Conservation (phyloP, 192 early-diverging fungal genomes). For the Polychytrium aggregatum region DNA sequence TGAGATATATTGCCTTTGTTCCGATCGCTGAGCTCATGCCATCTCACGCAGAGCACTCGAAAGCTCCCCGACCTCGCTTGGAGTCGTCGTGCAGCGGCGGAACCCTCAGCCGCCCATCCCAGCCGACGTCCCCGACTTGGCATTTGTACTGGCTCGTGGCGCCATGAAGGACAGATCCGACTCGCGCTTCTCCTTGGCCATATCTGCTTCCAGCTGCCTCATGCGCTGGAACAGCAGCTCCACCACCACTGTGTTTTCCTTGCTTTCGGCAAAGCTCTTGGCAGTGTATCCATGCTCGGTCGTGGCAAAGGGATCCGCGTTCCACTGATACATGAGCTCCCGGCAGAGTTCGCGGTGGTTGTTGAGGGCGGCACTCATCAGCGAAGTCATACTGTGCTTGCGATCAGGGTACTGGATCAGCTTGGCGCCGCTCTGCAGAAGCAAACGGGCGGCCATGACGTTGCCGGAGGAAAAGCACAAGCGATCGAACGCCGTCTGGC, state of each 20-base stretch:
- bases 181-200: too few species aligned
- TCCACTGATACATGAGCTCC: slow-evolving; percentile 32
- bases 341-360: slow-evolving; percentile 25
- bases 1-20: too few species aligned
- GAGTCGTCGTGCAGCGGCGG: too few species aligned
- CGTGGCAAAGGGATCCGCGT: slow-evolving; percentile 16
- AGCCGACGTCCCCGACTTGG: too few species aligned
- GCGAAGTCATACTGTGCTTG: slow-evolving; percentile 25
- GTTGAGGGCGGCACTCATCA: slow-evolving; percentile 42
- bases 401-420: slow-evolving; percentile 17
- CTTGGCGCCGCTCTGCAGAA: slow-evolving; percentile 22
- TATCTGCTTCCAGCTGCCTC: too few species aligned
- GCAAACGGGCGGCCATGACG: slow-evolving; percentile 13
- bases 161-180: too few species aligned
- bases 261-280: slow-evolving; percentile 15
- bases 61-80: too few species aligned
- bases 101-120: too few species aligned
- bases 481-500: slow-evolving; percentile 30
- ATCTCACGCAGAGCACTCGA: too few species aligned
- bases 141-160: too few species aligned
- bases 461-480: slow-evolving; percentile 25
- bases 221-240: too few species aligned
- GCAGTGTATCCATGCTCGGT: slow-evolving; percentile 26
- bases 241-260: slow-evolving; percentile 9
- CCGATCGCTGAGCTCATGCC: too few species aligned